Evolutionary conservation across 371 early-diverging fungal genomes (phyloP).

Genomic region (Mortierella sp.): DNA sequence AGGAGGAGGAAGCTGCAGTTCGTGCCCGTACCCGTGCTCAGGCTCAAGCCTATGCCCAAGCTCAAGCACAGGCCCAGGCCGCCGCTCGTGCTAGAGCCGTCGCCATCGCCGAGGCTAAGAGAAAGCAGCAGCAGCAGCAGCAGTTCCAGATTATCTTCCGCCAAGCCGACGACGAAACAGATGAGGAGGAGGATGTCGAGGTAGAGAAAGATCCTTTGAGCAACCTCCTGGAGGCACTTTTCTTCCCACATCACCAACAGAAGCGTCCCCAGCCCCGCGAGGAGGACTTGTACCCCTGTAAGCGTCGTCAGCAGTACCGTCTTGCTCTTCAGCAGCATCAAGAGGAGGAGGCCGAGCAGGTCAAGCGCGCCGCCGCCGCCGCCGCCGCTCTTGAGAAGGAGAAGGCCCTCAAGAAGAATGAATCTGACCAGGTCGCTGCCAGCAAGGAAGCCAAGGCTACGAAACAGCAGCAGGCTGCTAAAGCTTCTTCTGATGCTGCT

Average conservation of each 20-base stretch:
- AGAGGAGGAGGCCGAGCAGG: background rate
- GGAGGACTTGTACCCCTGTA: conserved; percentile 34
- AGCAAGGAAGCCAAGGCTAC: background rate
- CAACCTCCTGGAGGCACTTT: conserved; percentile 29
- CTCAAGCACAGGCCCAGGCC: background rate
- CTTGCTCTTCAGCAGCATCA: conserved; percentile 24
- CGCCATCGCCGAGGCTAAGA: background rate
- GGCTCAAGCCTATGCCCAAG: conserved; percentile 18
- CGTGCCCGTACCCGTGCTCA: conserved; percentile 11
- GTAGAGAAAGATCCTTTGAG: conserved; percentile 16
- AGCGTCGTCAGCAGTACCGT: conserved; percentile 26
- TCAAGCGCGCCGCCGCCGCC: background rate
- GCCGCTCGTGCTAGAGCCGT: conserved; percentile 8
- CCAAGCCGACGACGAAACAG: background rate
- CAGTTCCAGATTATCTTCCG: background rate
- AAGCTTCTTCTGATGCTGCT: too few species aligned
- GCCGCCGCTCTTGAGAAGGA: background rate
- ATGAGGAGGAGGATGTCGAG: background rate
- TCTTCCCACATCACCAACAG: conserved; percentile 30
- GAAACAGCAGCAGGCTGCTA: background rate
- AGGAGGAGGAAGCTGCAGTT: conserved; percentile 11
- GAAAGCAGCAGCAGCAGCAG: background rate
- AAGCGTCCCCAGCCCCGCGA: conserved; percentile 27
- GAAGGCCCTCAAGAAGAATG: conserved; percentile 11
- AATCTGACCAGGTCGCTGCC: background rate